Percentiles rank a stretch among this genome's conserved stretches.
Evolutionary conservation across 192 early-diverging fungal species (phyloP).

Genomic region (Martensiomyces pterosporus): DNA sequence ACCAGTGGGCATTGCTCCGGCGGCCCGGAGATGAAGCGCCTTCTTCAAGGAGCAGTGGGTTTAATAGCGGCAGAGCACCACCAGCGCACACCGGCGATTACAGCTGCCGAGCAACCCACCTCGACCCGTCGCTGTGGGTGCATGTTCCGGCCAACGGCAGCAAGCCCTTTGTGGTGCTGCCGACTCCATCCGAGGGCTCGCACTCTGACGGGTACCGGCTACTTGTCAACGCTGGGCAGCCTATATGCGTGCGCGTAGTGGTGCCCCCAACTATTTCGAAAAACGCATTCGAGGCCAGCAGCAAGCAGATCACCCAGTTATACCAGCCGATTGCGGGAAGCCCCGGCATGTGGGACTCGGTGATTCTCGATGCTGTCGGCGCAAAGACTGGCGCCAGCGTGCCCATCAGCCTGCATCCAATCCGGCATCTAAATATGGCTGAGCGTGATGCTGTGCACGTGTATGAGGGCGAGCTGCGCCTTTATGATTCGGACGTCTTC

Average conservation of each 20-base stretch:
- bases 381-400: constrained; percentile 2
- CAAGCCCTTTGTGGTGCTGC: constrained; percentile 11
- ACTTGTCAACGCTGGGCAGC: constrained; percentile 4
- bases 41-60: too few relatives aligned
- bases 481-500: constrained; percentile 9
- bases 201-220: too few relatives aligned
- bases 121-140: constrained; percentile 4
- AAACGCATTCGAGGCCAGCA: not conserved
- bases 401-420: constrained; percentile 2
- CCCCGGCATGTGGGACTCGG: constrained; percentile 15
- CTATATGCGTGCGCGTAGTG: constrained; percentile 14
- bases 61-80: too few relatives aligned
- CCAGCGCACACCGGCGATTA: too few relatives aligned
- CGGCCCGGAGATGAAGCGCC: too few relatives aligned
- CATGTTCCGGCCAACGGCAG: not conserved
- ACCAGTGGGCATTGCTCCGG: too few relatives aligned
- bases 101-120: constrained; percentile 10
- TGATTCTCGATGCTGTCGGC: constrained; percentile 14
- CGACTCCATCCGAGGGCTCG: too few relatives aligned
- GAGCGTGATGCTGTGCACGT: constrained; percentile 13
- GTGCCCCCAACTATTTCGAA: not conserved
- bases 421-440: constrained; percentile 5
- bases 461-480: constrained; percentile 16
- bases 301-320: constrained; percentile 1
- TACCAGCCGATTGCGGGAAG: constrained; percentile 10